These are phyloP conservation scores for Diplodia corticola DNA, from an alignment of 2,329 filamentous ascomycete genomes.

Conservation along the genomic window DNA sequence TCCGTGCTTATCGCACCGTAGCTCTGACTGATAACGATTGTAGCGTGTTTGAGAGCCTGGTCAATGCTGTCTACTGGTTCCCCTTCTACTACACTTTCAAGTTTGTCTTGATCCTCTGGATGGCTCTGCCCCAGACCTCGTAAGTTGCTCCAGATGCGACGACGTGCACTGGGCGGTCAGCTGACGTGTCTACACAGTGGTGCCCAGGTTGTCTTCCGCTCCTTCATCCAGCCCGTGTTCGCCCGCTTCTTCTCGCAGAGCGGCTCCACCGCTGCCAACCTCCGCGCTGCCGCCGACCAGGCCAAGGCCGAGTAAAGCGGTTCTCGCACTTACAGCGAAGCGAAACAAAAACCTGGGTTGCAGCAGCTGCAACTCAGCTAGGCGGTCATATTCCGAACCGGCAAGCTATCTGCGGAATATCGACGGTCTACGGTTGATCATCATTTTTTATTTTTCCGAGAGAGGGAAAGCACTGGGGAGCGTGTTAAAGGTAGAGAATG, in stretches of 20 bases:
- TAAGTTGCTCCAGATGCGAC: conserved; percentile 53
- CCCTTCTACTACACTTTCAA: conserved; percentile 99
- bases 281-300: conserved; percentile 84
- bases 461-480: not conserved
- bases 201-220: conserved; percentile 95
- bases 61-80: conserved; percentile 90
- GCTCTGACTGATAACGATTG: conserved; percentile 25
- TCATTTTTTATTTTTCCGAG: too few species aligned
- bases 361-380: not conserved
- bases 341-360: not conserved
- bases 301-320: conserved; percentile 36
- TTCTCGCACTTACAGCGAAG: not conserved
- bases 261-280: conserved; percentile 77
- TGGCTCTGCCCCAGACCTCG: conserved; percentile 91
- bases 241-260: conserved; percentile 79
- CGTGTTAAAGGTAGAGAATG: not conserved
- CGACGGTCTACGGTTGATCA: conserved; percentile 2
- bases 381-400: conserved; percentile 17
- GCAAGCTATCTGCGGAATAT: conserved; percentile 17
- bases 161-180: conserved; percentile 4
- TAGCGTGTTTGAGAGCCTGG: conserved; percentile 74
- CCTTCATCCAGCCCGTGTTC: conserved; percentile 88
- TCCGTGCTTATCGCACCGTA: not conserved
- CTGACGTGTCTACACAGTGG: conserved; percentile 60
- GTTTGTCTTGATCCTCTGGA: conserved; percentile 96